Base-by-base conservation (phyloP, 2,329 filamentous ascomycete genomes). In the Albophoma yamanashiensis region DNA sequence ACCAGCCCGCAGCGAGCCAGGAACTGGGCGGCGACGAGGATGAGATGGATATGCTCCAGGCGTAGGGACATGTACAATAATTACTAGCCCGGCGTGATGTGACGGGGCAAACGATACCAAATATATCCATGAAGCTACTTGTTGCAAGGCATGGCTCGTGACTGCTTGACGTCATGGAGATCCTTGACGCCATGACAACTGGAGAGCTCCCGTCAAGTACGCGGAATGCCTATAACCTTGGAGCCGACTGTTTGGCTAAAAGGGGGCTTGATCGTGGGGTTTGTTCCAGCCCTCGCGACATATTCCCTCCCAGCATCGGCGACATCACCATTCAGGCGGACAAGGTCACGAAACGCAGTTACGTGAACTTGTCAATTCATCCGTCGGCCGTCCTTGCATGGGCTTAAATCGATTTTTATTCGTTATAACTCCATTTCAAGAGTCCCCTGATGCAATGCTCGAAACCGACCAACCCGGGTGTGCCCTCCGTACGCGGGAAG, bases 11-110 rank as follows among this genome's bases (percentile, higher is more conserved):
- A 4, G 50, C 61, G 57, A 73, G 73, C 27, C 67, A 69, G 22
- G 68, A 67, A 22, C 43, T 66, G 9, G 70, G 65, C 4, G 73
- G 62, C 5, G 76, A 80, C 17, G 80, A 83, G 5, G 80, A 85
- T 63, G 82, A 84, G 67, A 81, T 86, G 75, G 77, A 80, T 60
- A 76, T 80, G 62, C 59, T 80, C 58, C 69, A 70, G 47, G 71
- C 70, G 55, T 74, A 67, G 62, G 39, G 11, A 3, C 5, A 31
- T 12, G 14, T 22, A 34, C 31, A 20, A 36, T 27, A 45, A 45
- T 25, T 20, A 56, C 34, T 36, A 39, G 20, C 31, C 31, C 31
- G 12, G 31, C 50, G 31, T 38, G 8, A 38, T 22, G 27, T 34
- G 50, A 34, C 9, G 50, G 50, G 50, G 7, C 31, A 4, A 5